Evolutionary conservation across 768 basidiomycete genomes (phyloP).

Genomic region (Ephemerocybe angulata): DNA sequence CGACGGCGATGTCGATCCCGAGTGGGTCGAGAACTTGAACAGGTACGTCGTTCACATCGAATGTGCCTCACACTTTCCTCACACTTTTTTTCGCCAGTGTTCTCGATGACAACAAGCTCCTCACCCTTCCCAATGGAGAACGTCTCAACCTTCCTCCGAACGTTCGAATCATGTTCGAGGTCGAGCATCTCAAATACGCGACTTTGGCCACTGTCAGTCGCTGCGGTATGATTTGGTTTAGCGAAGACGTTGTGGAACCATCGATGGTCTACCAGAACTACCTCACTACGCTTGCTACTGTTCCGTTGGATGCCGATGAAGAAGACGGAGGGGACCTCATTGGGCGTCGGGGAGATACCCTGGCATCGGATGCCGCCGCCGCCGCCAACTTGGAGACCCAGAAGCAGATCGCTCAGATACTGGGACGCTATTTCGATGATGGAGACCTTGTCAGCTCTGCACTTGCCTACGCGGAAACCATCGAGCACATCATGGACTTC

Average conservation of each 20-base stretch:
- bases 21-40: constrained; percentile 99
- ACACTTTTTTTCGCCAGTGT: constrained; percentile 53
- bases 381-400: constrained; percentile 72
- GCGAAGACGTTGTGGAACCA: constrained; percentile 90
- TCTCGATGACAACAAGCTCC: constrained; percentile 95
- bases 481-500: constrained; percentile 99
- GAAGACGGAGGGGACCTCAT: constrained; percentile 66
- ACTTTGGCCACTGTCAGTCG: constrained; percentile 98
- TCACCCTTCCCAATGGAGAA: constrained; percentile 97
- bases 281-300: constrained; percentile 66
- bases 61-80: constrained; percentile 7
- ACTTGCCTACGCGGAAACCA: constrained; percentile 73
- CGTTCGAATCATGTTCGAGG: constrained; percentile 99
- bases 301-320: constrained; percentile 85
- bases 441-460: constrained; percentile 81
- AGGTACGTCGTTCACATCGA: constrained; percentile 53
- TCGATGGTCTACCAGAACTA: constrained; percentile 91
- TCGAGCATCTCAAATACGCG: constrained; percentile 95
- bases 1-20: constrained; percentile 98
- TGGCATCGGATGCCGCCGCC: constrained; percentile 43
- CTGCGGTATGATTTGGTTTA: constrained; percentile 99
- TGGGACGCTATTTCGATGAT: constrained; percentile 79
- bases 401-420: constrained; percentile 65
- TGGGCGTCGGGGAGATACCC: constrained; percentile 54
- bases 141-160: constrained; percentile 95